A percentile compares a stretch with the other conserved stretches of the same genome.
These are phyloP conservation scores for Arthrocladium fulminans DNA, from an alignment of 2,329 filamentous ascomycete genomes.

Conservation along the genomic window DNA sequence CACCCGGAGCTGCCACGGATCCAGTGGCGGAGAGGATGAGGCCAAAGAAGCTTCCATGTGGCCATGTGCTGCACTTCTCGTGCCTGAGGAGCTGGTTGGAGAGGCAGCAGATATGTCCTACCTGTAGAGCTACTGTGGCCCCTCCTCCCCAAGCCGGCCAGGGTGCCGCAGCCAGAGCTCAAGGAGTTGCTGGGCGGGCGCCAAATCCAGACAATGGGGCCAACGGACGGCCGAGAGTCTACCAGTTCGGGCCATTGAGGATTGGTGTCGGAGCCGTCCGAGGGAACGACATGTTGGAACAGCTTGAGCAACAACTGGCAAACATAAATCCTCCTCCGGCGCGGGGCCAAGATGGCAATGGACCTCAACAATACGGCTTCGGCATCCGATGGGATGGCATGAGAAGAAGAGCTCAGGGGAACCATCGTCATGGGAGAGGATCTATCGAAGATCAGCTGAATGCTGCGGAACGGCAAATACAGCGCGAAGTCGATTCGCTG, in stretches of 20 bases:
- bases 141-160: constrained; percentile 31
- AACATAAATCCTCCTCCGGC: constrained; percentile 38
- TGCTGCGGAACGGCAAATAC: constrained; percentile 59
- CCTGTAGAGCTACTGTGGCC: constrained; percentile 75
- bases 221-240: constrained; percentile 44
- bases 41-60: constrained; percentile 93
- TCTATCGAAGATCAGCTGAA: constrained; percentile 52
- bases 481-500: constrained; percentile 56
- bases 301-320: constrained; percentile 55
- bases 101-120: constrained; percentile 93
- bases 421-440: constrained; percentile 13
- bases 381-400: constrained; percentile 30
- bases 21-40: constrained; percentile 70
- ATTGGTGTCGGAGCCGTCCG: constrained; percentile 60
- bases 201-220: constrained; percentile 22
- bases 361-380: constrained; percentile 33
- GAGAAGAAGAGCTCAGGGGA: constrained; percentile 17
- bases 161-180: constrained; percentile 11
- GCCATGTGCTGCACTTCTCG: constrained; percentile 87
- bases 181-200: constrained; percentile 7
- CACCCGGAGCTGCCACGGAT: constrained; percentile 29
- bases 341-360: constrained; percentile 26
- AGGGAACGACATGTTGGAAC: constrained; percentile 50
- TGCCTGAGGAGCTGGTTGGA: constrained; percentile 97
- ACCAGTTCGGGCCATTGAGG: constrained; percentile 65